phyloP scores from a whole-genome alignment of 805 yeast species.

The Sporopachydermia lactativora region DNA sequence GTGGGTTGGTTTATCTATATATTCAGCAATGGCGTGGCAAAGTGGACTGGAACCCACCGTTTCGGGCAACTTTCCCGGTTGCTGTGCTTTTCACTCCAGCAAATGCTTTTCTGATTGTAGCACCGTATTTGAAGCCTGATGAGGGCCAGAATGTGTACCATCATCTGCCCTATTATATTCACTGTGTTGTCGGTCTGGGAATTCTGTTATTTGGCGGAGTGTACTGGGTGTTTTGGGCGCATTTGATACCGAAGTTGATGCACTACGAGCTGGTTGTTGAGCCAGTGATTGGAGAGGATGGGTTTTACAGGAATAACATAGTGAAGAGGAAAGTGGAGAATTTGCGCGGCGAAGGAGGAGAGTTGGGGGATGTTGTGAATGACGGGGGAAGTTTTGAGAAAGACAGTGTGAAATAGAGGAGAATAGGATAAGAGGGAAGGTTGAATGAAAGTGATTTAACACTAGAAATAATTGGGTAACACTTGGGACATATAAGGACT shows the following conservation, averaged over 20 bases:
- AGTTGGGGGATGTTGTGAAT: too few species aligned
- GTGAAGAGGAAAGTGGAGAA: too few species aligned
- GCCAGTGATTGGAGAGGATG: conserved; percentile 1
- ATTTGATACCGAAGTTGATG: conserved; percentile 33
- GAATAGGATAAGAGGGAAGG: too few species aligned
- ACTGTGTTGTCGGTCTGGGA: conserved; percentile 75
- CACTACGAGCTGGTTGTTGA: conserved; percentile 10
- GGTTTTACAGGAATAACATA: conserved; percentile 2
- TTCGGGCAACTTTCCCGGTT: conserved; percentile 51
- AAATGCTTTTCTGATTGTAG: conserved; percentile 53
- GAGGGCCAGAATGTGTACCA: conserved; percentile 54
- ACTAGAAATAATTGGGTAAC: too few species aligned
- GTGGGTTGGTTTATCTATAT: conserved; percentile 47
- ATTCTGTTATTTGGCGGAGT: conserved; percentile 48
- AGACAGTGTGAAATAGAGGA: too few species aligned
- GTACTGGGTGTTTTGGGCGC: conserved; percentile 57
- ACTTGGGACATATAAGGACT: too few species aligned
- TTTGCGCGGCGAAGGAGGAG: too few species aligned
- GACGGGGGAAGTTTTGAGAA: too few species aligned
- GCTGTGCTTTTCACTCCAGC: conserved; percentile 48
- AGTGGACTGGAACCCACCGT: conserved; percentile 55
- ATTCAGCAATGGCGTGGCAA: conserved; percentile 35
- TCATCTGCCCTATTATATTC: conserved; percentile 61
- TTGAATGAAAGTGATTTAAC: too few species aligned
- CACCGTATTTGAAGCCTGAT: conserved; percentile 69